phyloP scores from a whole-genome alignment of 306 rosid species.

The cucumber (Cucumis sativus) region Cucumber_9930_V3 NC_026657.2:8277001-8277500 shows the following conservation, averaged over 20 bases:
- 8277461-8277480: not conserved
- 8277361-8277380: conserved; percentile 75
- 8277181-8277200: not conserved
- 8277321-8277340: not conserved
- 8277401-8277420: conserved; percentile 49
- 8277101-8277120: not conserved
- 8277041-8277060: not conserved
- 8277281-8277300: not conserved
- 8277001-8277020: not conserved
- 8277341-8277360: conserved; percentile 57
- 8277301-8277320: not conserved
- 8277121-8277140: not conserved
- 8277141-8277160: not conserved
- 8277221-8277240: not conserved
- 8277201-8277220: not conserved
- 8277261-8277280: not conserved
- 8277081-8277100: not conserved
- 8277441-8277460: conserved; percentile 62
- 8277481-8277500: not conserved
- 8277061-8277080: not conserved
- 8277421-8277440: conserved; percentile 38
- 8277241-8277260: not conserved
- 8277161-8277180: not conserved
- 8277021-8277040: not conserved
- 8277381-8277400: conserved; percentile 42